Percentiles rank a stretch among this genome's conserved stretches.
Conservation (phyloP, 2,329 filamentous ascomycete species). For the Diplodia scrobiculata region DNA sequence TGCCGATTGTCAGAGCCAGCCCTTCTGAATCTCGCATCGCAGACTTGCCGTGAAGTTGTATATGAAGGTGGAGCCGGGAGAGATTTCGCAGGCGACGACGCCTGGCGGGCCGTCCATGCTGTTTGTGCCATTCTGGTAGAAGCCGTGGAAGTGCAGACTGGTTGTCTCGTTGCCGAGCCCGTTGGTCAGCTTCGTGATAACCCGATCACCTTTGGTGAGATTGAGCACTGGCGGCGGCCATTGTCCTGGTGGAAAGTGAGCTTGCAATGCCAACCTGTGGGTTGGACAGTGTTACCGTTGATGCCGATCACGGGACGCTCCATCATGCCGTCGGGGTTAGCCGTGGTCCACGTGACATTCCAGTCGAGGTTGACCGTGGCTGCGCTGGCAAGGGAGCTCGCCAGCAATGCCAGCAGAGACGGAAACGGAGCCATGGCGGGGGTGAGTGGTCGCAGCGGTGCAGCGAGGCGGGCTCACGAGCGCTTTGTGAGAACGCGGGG, state of each 20-base stretch:
- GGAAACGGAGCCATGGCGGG: no score
- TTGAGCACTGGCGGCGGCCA: conserved; percentile 74
- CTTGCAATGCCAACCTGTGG: no score
- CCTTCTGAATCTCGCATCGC: neutral
- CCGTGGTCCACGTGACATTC: conserved; percentile 58
- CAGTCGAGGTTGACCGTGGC: conserved; percentile 54
- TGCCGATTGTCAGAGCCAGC: conserved; percentile 30
- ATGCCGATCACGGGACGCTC: conserved; percentile 62
- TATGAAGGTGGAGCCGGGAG: conserved; percentile 62
- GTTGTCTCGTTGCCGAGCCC: conserved; percentile 65
- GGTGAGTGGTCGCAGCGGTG: no score
- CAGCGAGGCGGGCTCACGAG: no score
- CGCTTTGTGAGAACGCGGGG: no score
- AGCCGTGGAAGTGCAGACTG: conserved; percentile 75
- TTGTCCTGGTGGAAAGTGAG: conserved; percentile 40
- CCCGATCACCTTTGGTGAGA: conserved; percentile 70
- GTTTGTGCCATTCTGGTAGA: conserved; percentile 75
- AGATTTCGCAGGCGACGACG: conserved; percentile 61
- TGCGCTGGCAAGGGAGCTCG: conserved; percentile 19
- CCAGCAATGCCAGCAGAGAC: no score
- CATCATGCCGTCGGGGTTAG: conserved; percentile 56
- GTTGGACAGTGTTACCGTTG: conserved; percentile 54
- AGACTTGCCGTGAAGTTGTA: conserved; percentile 65
- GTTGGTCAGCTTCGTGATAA: conserved; percentile 71
- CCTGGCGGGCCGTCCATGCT: conserved; percentile 72